phyloP scores from a whole-genome alignment of 805 yeast species.

The Candida sanyiensis region DNA sequence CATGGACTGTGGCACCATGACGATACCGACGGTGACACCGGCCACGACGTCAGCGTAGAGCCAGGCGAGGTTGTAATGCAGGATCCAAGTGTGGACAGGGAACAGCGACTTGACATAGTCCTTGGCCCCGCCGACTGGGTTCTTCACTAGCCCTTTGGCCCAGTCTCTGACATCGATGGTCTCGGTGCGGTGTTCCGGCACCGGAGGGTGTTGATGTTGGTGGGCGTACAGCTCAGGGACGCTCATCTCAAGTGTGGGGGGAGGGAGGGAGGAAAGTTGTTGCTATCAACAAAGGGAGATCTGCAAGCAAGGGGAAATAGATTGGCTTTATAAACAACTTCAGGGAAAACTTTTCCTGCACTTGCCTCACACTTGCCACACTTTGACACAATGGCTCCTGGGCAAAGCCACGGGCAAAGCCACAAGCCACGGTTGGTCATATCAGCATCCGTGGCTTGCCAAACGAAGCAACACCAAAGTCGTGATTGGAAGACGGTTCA shows the following conservation, averaged over 20 bases:
- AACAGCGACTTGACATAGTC: slow-evolving; percentile 59
- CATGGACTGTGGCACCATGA: slow-evolving; percentile 93
- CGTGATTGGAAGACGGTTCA: too few species aligned
- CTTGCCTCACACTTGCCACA: slow-evolving; percentile 13
- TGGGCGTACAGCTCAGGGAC: slow-evolving; percentile 1
- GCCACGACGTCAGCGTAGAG: slow-evolving; percentile 78
- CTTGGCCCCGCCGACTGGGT: slow-evolving; percentile 25
- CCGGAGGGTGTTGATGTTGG: slow-evolving; percentile 6
- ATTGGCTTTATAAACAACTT: slow-evolving; percentile 2
- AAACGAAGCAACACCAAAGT: too few species aligned
- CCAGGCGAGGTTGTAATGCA: slow-evolving; percentile 80
- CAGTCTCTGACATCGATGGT: slow-evolving; percentile 11
- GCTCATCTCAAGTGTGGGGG: too few species aligned
- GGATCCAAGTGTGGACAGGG: slow-evolving; percentile 80
- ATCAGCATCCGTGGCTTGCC: slow-evolving; percentile 1
- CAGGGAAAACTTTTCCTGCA: slow-evolving; percentile 1
- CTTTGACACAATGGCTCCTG: slow-evolving; percentile 11
- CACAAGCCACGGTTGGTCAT: slow-evolving; percentile 1
- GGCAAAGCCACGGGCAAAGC: not conserved
- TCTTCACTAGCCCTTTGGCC: slow-evolving; percentile 5
- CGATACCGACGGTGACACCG: slow-evolving; percentile 90
- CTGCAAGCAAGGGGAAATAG: too few species aligned
- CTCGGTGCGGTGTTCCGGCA: slow-evolving; percentile 5
- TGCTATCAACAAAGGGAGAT: too few species aligned
- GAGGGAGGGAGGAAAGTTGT: too few species aligned